Base-by-base conservation (phyloP, 2,329 filamentous ascomycete genomes). In the Clarireedia hainanense region DNA sequence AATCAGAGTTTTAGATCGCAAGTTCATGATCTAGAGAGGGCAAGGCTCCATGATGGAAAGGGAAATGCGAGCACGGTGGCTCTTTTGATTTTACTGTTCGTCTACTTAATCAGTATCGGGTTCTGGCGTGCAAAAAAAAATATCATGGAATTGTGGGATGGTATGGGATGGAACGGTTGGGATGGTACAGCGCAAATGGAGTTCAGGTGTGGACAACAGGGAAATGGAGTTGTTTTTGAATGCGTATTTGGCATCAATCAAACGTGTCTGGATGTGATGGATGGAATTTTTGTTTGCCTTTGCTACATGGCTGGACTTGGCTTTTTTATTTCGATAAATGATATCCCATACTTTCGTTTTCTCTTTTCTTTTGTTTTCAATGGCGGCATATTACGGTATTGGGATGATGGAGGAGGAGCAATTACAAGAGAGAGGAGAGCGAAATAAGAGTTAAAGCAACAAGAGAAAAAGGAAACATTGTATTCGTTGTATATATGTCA, bases 1-100 rank as follows among this genome's bases (percentile, higher is more conserved):
- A 1, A 69, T 89, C 47, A 77, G 82, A 60, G 83, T 87, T 66
- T 72, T 89, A 50, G 82, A 89, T 69, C 74, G 77, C 60, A 80
- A 80, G 63, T 80, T 81, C 63, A 73, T 69, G 57, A 63, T 65
- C 55, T 69, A 30, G 7, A 30, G 7, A 10, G 6, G 27, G 10
- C 27, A 30, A 30, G 3, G 27, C 7, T 7, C 7, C 7, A 30
- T 30, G 27, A 10, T 10, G 7, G 37, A 14, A 14, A n/a, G 37
- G 37, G 7, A 40, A 40, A 40, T 9, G 7, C 14, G 15, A 14
- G 37, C 4, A 40, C 14, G 37, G 37, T 40, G 27, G 27, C 27
- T 30, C 20, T 9, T 30, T 9, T 30, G 27, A 4, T 30, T 30
- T 30, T 30, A 30, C 27, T 10, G 27, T 30, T 30, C 27, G 27